Evolutionary conservation across 257 asterid genomes (phyloP).

Genomic region (Oldenlandia corymbosa): DNA sequence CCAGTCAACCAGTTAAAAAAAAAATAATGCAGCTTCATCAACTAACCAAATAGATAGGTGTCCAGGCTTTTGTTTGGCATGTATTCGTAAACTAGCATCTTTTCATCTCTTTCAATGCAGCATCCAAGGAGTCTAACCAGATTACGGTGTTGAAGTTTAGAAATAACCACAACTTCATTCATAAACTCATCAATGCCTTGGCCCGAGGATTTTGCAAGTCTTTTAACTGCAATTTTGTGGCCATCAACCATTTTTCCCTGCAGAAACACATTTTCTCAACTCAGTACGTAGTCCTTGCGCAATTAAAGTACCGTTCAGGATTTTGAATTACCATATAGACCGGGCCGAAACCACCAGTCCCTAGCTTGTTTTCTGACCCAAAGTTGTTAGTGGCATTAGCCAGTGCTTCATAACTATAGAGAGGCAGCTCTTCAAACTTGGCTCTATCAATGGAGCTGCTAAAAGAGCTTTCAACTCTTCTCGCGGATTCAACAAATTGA

Average conservation of each 20-base stretch:
- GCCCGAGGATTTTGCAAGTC: slow-evolving; percentile 5
- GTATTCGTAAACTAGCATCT: slow-evolving; percentile 16
- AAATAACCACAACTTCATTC: slow-evolving; percentile 12
- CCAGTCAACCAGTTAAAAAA: background rate
- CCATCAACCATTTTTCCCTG: slow-evolving; percentile 9
- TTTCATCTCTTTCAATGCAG: slow-evolving; percentile 13
- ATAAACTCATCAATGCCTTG: slow-evolving; percentile 14
- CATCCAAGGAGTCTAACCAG: slow-evolving; percentile 18
- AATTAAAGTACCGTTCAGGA: background rate
- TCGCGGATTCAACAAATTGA: background rate
- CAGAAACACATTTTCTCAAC: background rate
- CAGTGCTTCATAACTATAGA: slow-evolving; percentile 8
- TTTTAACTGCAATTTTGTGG: slow-evolving; percentile 12
- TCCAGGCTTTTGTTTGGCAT: slow-evolving; percentile 17
- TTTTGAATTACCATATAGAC: slow-evolving; percentile 10
- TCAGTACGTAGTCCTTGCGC: background rate
- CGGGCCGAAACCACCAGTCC: slow-evolving; percentile 12
- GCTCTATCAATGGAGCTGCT: slow-evolving; percentile 30
- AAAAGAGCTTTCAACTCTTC: slow-evolving; percentile 1
- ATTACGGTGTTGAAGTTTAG: slow-evolving; percentile 13
- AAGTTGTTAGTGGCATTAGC: slow-evolving; percentile 11
- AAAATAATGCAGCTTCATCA: background rate
- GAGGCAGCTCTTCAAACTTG: slow-evolving; percentile 14
- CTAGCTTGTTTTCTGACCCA: slow-evolving; percentile 4
- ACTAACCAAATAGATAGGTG: slow-evolving; percentile 16